These are phyloP conservation scores for Yamadazyma aaseri DNA, from an alignment of 1,139 yeast species.

Conservation along the genomic window DNA sequence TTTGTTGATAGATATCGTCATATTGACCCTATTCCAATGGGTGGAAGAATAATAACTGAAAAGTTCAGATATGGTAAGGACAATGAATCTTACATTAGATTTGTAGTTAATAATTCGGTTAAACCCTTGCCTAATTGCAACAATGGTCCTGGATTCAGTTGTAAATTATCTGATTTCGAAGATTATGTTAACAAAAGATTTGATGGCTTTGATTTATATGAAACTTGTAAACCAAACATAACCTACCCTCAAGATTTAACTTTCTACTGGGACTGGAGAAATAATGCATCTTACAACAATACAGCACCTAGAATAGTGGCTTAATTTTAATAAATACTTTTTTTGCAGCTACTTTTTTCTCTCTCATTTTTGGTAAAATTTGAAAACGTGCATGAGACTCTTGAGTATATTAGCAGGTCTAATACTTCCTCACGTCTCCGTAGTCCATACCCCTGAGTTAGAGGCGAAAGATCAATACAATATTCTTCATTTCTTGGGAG, in stretches of 20 bases:
- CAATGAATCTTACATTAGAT: constrained; percentile 41
- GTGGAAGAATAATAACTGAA: constrained; percentile 52
- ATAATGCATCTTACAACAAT: constrained; percentile 13
- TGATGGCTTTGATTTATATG: constrained; percentile 24
- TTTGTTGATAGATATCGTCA: constrained; percentile 45
- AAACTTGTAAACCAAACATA: constrained; percentile 29
- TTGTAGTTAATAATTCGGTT: constrained; percentile 56
- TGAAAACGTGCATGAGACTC: constrained; percentile 5
- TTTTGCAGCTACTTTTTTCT: too few relatives aligned
- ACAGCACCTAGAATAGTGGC: constrained; percentile 17
- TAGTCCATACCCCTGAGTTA: constrained; percentile 37
- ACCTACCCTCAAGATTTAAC: constrained; percentile 22
- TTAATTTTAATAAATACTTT: too few relatives aligned
- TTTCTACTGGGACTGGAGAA: constrained; percentile 35
- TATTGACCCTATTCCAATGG: constrained; percentile 55
- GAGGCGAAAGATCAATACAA: constrained; percentile 32
- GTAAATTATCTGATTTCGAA: constrained; percentile 44
- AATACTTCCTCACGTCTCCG: constrained; percentile 9
- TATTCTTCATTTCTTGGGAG: constrained; percentile 44
- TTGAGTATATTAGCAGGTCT: constrained; percentile 5
- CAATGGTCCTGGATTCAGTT: constrained; percentile 58
- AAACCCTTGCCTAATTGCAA: constrained; percentile 51
- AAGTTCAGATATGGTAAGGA: constrained; percentile 37
- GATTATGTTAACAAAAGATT: constrained; percentile 31
- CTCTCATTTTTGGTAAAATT: too few relatives aligned